A percentile compares a stretch with the other conserved stretches of the same genome.
phyloP scores from a whole-genome alignment of 2,329 filamentous ascomycete genomes.

The Remersonia thermophila region DNA sequence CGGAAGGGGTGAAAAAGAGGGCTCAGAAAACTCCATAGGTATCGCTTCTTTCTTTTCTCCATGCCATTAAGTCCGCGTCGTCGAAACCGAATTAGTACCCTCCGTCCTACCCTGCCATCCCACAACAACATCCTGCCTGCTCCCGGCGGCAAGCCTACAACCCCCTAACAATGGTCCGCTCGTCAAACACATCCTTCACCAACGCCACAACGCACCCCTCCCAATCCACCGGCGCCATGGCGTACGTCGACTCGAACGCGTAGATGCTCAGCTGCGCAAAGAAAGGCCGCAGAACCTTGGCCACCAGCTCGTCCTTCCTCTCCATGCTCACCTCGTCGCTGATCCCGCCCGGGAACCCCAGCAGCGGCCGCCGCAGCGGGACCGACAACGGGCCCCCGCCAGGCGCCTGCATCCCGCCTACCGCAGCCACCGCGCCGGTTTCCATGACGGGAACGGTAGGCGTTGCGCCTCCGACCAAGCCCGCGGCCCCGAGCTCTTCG shows the following conservation, averaged over 20 bases:
- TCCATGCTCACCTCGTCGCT: slow-evolving; percentile 45
- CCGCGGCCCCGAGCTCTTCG: slow-evolving; percentile 48
- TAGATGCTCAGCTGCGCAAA: slow-evolving; percentile 86
- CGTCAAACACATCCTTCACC: slow-evolving; percentile 67
- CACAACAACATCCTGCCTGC: too few relatives aligned
- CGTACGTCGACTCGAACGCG: slow-evolving; percentile 85
- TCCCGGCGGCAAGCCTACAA: slow-evolving; percentile 30
- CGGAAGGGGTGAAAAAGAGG: neutral
- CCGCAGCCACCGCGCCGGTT: slow-evolving; percentile 16
- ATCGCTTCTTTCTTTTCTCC: too few relatives aligned
- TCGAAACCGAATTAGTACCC: too few relatives aligned
- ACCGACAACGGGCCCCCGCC: slow-evolving; percentile 25
- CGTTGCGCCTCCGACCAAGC: slow-evolving; percentile 12
- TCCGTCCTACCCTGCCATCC: too few relatives aligned
- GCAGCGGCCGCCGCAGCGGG: slow-evolving; percentile 33
- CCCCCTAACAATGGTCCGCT: slow-evolving; percentile 54
- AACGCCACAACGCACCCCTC: slow-evolving; percentile 51
- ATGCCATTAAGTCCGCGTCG: too few relatives aligned
- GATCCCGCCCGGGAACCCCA: slow-evolving; percentile 40
- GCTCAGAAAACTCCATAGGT: neutral
- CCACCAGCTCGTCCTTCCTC: slow-evolving; percentile 55
- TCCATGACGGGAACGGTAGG: slow-evolving; percentile 22
- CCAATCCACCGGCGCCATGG: slow-evolving; percentile 59
- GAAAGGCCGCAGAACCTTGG: slow-evolving; percentile 72
- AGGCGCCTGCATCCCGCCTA: slow-evolving; percentile 25